Evolutionary conservation across 1,284 basidiomycete genomes (phyloP).

Genomic region (Vanrija sp.): DNA sequence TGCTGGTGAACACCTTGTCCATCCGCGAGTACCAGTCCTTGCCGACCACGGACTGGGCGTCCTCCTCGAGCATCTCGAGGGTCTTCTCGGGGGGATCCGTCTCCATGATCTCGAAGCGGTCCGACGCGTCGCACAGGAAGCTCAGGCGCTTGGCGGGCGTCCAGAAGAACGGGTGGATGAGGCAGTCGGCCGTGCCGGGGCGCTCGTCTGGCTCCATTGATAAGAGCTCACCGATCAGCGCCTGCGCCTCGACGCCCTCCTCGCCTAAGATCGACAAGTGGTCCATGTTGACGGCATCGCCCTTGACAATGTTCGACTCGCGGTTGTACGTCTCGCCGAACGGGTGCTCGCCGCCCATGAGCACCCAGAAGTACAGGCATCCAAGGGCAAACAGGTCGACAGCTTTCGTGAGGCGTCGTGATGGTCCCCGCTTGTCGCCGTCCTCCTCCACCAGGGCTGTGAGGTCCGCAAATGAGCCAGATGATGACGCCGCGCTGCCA

Average conservation of each 20-base stretch:
- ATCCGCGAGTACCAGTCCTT: slow-evolving; percentile 81
- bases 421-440: slow-evolving; percentile 17
- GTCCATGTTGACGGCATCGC: slow-evolving; percentile 62
- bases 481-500: slow-evolving; percentile 24
- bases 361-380: slow-evolving; percentile 85
- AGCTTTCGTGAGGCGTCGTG: slow-evolving; percentile 70
- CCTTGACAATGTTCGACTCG: slow-evolving; percentile 85
- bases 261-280: slow-evolving; percentile 78
- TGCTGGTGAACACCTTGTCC: slow-evolving; percentile 87
- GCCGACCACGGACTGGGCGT: slow-evolving; percentile 66
- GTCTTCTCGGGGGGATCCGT: slow-evolving; percentile 78
- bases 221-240: slow-evolving; percentile 73
- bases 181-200: slow-evolving; percentile 81
- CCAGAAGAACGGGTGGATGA: slow-evolving; percentile 98
- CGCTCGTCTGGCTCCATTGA: slow-evolving; percentile 66
- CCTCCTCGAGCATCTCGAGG: slow-evolving; percentile 70
- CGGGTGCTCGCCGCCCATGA: slow-evolving; percentile 83
- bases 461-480: slow-evolving; percentile 22
- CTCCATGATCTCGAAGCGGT: slow-evolving; percentile 97
- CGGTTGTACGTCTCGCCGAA: slow-evolving; percentile 86
- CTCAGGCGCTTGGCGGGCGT: slow-evolving; percentile 74
- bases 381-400: slow-evolving; percentile 93
- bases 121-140: slow-evolving; percentile 95
- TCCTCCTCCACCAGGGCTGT: slow-evolving; percentile 2
- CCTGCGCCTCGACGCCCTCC: slow-evolving; percentile 77